These are phyloP conservation scores for Rhodotorula babjevae DNA, from an alignment of 768 basidiomycete genomes.

Conservation along the genomic window DNA sequence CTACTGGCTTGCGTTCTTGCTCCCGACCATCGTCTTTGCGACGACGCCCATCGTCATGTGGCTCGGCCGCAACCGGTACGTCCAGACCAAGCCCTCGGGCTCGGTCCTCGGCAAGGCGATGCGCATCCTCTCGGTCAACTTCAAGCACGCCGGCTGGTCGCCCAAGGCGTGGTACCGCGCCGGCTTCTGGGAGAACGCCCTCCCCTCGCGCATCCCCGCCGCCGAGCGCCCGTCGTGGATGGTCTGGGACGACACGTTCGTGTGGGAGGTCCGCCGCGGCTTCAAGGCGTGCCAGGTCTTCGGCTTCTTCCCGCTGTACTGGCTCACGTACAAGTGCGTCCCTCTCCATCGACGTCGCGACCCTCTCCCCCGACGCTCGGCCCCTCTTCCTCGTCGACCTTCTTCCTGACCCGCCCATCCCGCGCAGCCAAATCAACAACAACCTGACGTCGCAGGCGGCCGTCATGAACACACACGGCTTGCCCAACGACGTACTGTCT, in stretches of 20 bases:
- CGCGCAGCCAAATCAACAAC: constrained; percentile 39
- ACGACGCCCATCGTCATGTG: constrained; percentile 42
- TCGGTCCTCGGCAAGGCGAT: constrained; percentile 39
- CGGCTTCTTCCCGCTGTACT: constrained; percentile 42
- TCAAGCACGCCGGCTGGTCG: constrained; percentile 19
- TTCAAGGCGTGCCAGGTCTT: constrained; percentile 48
- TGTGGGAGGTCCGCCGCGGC: constrained; percentile 45
- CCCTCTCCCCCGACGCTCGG: no score
- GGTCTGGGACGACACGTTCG: constrained; percentile 43
- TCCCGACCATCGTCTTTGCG: constrained; percentile 43
- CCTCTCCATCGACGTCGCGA: no score
- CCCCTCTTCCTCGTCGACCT: neutral
- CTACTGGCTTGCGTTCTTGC: constrained; percentile 46
- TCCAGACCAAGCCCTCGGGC: constrained; percentile 39
- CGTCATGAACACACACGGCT: constrained; percentile 42
- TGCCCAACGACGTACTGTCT: constrained; percentile 45
- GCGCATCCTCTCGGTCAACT: constrained; percentile 17
- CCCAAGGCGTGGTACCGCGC: constrained; percentile 13
- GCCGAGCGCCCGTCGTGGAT: constrained; percentile 42
- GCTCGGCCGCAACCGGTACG: constrained; percentile 41
- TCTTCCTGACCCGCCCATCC: neutral
- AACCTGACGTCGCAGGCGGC: constrained; percentile 46
- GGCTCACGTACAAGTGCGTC: constrained; percentile 13
- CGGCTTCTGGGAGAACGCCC: constrained; percentile 42
- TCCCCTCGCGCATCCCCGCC: constrained; percentile 21